phyloP scores from a whole-genome alignment of 2,329 filamentous ascomycete species.

The Neopestalotiopsis sp. region DNA sequence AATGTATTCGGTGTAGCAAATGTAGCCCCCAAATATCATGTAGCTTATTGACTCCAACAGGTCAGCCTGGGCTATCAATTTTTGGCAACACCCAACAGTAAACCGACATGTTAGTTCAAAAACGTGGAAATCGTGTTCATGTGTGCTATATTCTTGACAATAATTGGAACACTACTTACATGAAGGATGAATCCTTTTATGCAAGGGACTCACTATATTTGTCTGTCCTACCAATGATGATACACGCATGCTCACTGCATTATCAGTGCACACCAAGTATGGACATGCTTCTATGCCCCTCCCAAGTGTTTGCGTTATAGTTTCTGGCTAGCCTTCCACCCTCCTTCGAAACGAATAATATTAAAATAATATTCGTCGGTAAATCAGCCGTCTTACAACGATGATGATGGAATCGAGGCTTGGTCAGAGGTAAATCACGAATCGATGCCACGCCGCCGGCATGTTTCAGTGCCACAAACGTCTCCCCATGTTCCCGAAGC shows the following conservation, averaged over 20 bases:
- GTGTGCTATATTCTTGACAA: background rate
- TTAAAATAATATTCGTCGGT: background rate
- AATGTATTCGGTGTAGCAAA: too few relatives aligned
- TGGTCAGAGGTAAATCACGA: background rate
- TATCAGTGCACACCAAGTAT: too few relatives aligned
- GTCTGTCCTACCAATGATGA: background rate
- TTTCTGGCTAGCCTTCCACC: background rate
- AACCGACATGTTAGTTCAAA: background rate
- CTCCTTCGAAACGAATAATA: background rate
- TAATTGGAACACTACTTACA: background rate
- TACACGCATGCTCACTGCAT: background rate
- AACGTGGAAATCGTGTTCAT: background rate
- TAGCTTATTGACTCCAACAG: too few relatives aligned
- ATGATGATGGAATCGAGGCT: background rate
- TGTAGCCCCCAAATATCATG: too few relatives aligned
- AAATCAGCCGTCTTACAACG: background rate
- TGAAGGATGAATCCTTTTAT: background rate
- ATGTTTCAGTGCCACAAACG: conserved; percentile 1
- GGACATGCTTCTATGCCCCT: too few relatives aligned
- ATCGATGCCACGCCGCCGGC: background rate
- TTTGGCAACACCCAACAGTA: too few relatives aligned
- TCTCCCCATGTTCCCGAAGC: background rate
- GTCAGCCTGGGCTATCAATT: too few relatives aligned
- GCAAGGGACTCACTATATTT: background rate
- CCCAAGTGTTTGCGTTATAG: background rate